Percentiles rank a stretch among this genome's conserved stretches.
Evolutionary conservation across 192 early-diverging fungal genomes (phyloP).

Genomic region (Backusella tuberculispora): DNA sequence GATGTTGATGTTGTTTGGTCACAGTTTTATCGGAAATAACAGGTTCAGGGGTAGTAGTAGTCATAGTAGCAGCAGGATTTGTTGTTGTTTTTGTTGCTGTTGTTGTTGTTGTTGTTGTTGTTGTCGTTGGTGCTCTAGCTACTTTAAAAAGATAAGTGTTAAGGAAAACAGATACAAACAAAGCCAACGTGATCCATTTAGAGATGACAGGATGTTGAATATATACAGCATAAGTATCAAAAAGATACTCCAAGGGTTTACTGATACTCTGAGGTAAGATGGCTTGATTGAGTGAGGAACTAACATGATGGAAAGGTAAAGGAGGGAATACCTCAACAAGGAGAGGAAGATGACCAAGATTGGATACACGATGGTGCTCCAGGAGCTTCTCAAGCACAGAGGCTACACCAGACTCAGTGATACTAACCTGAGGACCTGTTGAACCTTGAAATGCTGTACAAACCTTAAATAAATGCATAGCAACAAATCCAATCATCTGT

Average conservation of each 20-base stretch:
- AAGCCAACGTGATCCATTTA: slow-evolving; percentile 56
- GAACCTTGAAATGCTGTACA: slow-evolving; percentile 52
- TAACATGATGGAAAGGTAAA: slow-evolving; percentile 48
- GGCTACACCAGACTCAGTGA: slow-evolving; percentile 44
- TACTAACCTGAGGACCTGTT: slow-evolving; percentile 44
- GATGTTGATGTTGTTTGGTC: background rate
- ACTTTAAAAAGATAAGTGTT: slow-evolving; percentile 66
- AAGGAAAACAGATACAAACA: slow-evolving; percentile 56
- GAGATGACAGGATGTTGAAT: slow-evolving; percentile 64
- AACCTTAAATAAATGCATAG: slow-evolving; percentile 66
- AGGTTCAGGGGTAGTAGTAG: background rate
- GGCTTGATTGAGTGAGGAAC: background rate
- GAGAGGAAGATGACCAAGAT: slow-evolving; percentile 45
- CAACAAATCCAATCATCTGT: slow-evolving; percentile 63
- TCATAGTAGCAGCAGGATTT: background rate
- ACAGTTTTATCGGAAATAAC: background rate
- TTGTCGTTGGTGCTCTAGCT: slow-evolving; percentile 55
- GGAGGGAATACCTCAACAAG: slow-evolving; percentile 57
- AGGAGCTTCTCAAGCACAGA: slow-evolving; percentile 51
- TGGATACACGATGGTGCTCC: slow-evolving; percentile 46
- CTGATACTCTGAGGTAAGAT: slow-evolving; percentile 13
- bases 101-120: background rate
- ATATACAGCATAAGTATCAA: slow-evolving; percentile 53
- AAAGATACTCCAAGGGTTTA: slow-evolving; percentile 44
- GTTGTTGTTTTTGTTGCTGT: background rate